Conservation (phyloP, 2,329 filamentous ascomycete species). For the Fonsecaea monophora region DNA sequence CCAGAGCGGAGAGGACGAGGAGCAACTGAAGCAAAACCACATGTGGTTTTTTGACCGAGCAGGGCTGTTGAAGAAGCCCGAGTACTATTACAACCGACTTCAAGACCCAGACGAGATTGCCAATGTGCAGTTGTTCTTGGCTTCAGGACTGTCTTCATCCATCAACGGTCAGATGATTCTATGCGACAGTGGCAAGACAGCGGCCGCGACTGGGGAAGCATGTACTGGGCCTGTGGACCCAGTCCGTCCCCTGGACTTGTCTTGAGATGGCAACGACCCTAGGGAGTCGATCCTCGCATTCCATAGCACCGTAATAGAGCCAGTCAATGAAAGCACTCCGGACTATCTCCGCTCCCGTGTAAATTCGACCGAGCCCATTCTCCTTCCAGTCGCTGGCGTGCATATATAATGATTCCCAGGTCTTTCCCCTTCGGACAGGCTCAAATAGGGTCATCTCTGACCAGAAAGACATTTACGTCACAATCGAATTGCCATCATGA, state of each 20-base stretch:
- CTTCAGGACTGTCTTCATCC: conserved; percentile 36
- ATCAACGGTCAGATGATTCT: conserved; percentile 31
- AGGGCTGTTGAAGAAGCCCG: conserved; percentile 9
- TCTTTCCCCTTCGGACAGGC: too few relatives aligned
- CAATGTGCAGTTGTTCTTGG: conserved; percentile 43
- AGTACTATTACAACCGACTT: conserved; percentile 32
- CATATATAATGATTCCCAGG: too few relatives aligned
- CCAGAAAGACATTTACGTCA: too few relatives aligned
- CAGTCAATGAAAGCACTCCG: too few relatives aligned
- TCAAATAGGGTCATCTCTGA: too few relatives aligned
- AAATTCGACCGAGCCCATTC: too few relatives aligned
- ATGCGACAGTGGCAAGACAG: conserved; percentile 26
- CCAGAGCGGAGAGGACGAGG: conserved; percentile 9
- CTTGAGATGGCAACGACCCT: neutral
- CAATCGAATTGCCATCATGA: neutral
- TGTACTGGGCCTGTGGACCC: conserved; percentile 25
- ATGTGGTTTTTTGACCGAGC: conserved; percentile 26
- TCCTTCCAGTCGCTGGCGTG: too few relatives aligned
- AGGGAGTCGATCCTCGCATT: too few relatives aligned
- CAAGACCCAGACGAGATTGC: conserved; percentile 27
- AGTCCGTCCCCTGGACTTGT: conserved; percentile 17
- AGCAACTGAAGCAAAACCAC: conserved; percentile 23
- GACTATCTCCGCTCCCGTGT: too few relatives aligned
- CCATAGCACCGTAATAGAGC: too few relatives aligned
- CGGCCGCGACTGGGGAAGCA: conserved; percentile 26